Evolutionary conservation across 192 early-diverging fungal species (phyloP), one percentile per base, ranked within the genome.

Genomic region (Coemansia sp.): DNA sequence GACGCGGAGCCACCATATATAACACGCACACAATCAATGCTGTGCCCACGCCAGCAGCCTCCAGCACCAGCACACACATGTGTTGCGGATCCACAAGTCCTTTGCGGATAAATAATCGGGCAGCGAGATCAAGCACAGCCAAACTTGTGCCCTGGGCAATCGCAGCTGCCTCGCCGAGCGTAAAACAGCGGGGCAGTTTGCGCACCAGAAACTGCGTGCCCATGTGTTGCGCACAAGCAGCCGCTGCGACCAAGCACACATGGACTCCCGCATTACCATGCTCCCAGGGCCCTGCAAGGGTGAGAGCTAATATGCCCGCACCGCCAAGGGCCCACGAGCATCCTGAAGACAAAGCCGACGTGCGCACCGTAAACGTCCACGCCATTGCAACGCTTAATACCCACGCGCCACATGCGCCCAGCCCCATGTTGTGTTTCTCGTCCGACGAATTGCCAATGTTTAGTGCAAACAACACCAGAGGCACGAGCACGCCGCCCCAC

Each of bases 91-190:
- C 32, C 6, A 32, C 32, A 32, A 32, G 32, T 7, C 32, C 32
- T 32, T 32, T 32, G 32, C 32, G 32, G 32, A 5, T 32, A 32
- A 32, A 32, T 32, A 32, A 27, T 32, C 32, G 8, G 49, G 17
- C 49, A 25, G 27, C 19, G 8, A 49, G 39, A 21, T 24, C 12
- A 11, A 25, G 11, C 17, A 59, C 54, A 4, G 52, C 66, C 24
- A 72, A 29, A 17, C 45, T 12, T 9, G 59, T 25, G 7, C 65
- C 65, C 64, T 81, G 78, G 21, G 65, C 61, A 0, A 54, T 23
- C 9, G 65, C 69, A 2, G 73, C 63, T 5, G 78, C 73, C 57
- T 81, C 78, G 47, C 78, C 73, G 17, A 75, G 37, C 45, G 78
- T 75, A 27, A 81, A 72, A 59, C 78, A 75, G 25, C 60, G 60